Base-by-base conservation (phyloP, 345 rosid species). In the Arabidopsis thaliana region DNA sequence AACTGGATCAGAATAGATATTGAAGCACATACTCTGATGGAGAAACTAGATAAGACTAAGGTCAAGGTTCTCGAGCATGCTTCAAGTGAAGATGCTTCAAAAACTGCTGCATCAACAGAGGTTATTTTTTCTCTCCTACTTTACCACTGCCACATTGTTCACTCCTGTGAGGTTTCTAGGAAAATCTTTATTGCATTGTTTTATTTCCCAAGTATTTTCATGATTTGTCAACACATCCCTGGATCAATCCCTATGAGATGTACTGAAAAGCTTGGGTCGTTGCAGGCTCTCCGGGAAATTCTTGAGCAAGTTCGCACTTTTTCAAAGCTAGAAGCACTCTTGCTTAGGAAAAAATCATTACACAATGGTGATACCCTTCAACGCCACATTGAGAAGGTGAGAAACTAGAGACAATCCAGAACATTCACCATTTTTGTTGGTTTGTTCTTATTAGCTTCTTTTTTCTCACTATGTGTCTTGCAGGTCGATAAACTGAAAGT, bases 401-500 rank as follows among this genome's bases (percentile, higher is more conserved):
- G 59, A 44, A 75, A 68, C 64, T 63, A 74, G 40, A 28, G 3
- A 64, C 59, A 42, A 30, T 45, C 23, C 44, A 23, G 23, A 71
- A 38, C 45, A 60, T 46, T 46, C 24, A 32, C 56, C 12, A 16
- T 24, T 80, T 65, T 59, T 48, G 33, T 65, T 66, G 50, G 10
- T 59, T 56, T 64, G 7, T n/a, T 51, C 42, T 36, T 30, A 13
- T n/a, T 46, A 46, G 63, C 58, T 22, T 74, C 7, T 50, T 73
- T 42, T 56, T 25, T 53, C 50, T 11, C 57, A 56, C 4, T 56
- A n/a, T 66, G 52, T 76, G 52, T 75, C 30, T 65, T 84, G 75
- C 88, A 95, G 97, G 84, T 92, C 8, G 86, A 91, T 70, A 95
- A 89, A 77, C 84, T 95, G 78, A 91, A 87, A 79, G 80, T 95